These are phyloP conservation scores for Sicyos edulis DNA, from an alignment of 306 rosid genomes.

Conservation along the genomic window DNA sequence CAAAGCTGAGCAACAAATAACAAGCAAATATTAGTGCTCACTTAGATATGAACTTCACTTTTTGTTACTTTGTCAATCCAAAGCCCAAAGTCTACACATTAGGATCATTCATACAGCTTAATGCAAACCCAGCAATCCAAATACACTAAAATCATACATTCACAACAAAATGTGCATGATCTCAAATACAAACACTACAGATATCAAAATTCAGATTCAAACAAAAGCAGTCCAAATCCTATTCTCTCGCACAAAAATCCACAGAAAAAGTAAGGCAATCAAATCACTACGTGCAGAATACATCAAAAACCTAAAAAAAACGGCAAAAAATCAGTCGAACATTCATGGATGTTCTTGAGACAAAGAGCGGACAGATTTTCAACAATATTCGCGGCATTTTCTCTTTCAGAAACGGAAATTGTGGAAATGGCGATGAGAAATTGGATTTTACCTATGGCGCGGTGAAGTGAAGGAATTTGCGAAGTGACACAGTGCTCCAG, in stretches of 20 bases:
- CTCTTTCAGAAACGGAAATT: constrained; percentile 18
- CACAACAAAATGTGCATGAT: constrained; percentile 8
- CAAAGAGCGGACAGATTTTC: neutral
- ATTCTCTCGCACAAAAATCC: neutral
- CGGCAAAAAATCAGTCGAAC: too few species aligned
- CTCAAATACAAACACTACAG: neutral
- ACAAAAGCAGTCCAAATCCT: neutral
- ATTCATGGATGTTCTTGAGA: too few species aligned
- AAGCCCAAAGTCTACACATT: too few species aligned
- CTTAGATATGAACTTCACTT: neutral
- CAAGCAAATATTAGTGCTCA: too few species aligned
- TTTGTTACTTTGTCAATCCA: neutral
- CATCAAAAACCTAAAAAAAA: neutral
- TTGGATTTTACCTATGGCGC: too few species aligned
- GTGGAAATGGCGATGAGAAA: neutral
- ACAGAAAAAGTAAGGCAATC: neutral
- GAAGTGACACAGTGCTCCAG: neutral
- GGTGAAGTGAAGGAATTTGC: neutral
- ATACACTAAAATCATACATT: neutral
- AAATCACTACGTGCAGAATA: neutral
- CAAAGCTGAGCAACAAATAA: neutral
- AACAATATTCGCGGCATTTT: constrained; percentile 3
- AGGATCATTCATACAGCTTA: neutral
- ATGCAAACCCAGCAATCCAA: neutral
- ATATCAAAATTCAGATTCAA: constrained; percentile 13